Percentiles rank a stretch among this genome's conserved stretches.
Evolutionary conservation across 192 early-diverging fungal genomes (phyloP).

Genomic region (Rhizophagus clarus): DNA sequence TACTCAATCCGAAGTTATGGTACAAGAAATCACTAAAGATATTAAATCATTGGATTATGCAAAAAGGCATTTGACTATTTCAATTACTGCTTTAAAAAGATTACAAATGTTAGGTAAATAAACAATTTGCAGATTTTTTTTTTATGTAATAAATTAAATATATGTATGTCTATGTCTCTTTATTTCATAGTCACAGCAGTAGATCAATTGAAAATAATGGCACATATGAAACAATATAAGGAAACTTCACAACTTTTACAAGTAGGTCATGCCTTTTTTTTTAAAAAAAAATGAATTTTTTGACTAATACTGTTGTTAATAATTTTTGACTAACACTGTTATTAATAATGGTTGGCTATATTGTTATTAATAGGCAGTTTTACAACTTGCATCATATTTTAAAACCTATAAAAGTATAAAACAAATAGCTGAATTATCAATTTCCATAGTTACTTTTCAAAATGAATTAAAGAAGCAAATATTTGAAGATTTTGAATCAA

Average conservation of each 20-base stretch:
- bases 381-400: slow-evolving; percentile 79
- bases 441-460: slow-evolving; percentile 64
- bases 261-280: slow-evolving; percentile 42
- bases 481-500: slow-evolving; percentile 73
- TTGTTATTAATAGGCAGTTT: slow-evolving; percentile 68
- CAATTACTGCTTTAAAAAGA: slow-evolving; percentile 80
- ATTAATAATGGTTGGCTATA: no score
- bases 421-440: slow-evolving; percentile 72
- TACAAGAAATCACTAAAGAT: slow-evolving; percentile 94
- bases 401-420: slow-evolving; percentile 70
- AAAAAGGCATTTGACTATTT: slow-evolving; percentile 85
- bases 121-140: no score
- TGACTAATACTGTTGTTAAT: background rate
- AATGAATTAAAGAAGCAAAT: slow-evolving; percentile 64
- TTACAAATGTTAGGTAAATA: slow-evolving; percentile 83
- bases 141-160: background rate
- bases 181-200: slow-evolving; percentile 60
- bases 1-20: slow-evolving; percentile 80
- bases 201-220: slow-evolving; percentile 70
- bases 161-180: background rate
- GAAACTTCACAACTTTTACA: slow-evolving; percentile 80
- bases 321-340: background rate
- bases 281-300: background rate
- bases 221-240: slow-evolving; percentile 69
- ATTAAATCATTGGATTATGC: slow-evolving; percentile 93